Conservation (phyloP, 768 basidiomycete genomes). For the Mycena sanguinolenta region DNA sequence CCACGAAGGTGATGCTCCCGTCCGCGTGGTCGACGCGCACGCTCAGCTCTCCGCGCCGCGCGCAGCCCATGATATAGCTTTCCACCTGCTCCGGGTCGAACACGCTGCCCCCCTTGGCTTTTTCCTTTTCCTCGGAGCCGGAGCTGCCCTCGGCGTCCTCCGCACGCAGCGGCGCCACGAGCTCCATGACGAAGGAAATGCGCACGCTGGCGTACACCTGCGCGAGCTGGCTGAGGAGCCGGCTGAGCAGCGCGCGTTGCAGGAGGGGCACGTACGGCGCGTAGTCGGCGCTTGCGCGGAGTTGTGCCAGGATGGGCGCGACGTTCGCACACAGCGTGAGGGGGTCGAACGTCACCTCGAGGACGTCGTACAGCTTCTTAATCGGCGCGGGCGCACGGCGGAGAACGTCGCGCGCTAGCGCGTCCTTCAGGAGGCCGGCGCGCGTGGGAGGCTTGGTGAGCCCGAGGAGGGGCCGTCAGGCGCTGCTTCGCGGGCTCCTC, state of each 20-base stretch:
- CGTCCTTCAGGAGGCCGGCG: constrained; percentile 87
- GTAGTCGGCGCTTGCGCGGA: constrained; percentile 71
- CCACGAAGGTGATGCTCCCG: constrained; percentile 87
- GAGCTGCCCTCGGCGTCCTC: constrained; percentile 48
- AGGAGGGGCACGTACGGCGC: constrained; percentile 90
- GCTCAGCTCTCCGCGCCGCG: constrained; percentile 86
- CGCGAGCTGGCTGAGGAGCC: constrained; percentile 90
- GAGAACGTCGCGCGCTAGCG: constrained; percentile 86
- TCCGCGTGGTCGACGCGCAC: constrained; percentile 91
- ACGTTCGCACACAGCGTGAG: constrained; percentile 84
- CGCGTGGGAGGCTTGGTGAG: constrained; percentile 88
- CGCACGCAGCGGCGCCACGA: constrained; percentile 82
- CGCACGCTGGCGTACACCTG: constrained; percentile 93
- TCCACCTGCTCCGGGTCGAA: constrained; percentile 87
- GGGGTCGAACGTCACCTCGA: constrained; percentile 95
- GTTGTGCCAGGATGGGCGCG: constrained; percentile 79
- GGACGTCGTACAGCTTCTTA: constrained; percentile 85
- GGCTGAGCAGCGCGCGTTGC: constrained; percentile 90
- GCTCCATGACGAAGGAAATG: constrained; percentile 79
- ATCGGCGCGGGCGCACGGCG: constrained; percentile 81
- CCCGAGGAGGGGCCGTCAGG: constrained; percentile 87
- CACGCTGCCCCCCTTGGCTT: background rate
- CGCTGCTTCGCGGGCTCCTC: constrained; percentile 63
- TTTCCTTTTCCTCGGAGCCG: constrained; percentile 49
- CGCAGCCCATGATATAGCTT: constrained; percentile 94